Conservation (phyloP, 257 asterid species). For the Fraxinus anomala region DNA sequence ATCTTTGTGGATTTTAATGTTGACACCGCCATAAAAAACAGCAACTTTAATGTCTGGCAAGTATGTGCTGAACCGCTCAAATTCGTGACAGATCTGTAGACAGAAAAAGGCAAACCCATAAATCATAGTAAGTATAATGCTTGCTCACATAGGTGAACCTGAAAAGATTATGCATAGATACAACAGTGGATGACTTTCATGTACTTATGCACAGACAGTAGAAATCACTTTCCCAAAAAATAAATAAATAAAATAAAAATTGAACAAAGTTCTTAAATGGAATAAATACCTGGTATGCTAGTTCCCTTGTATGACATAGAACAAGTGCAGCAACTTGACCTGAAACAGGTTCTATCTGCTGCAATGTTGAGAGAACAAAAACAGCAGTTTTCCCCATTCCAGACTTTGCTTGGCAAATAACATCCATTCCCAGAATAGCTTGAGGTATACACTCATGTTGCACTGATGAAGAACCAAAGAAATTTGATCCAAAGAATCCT, state of each 20-base stretch:
- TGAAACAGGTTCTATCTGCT: conserved; percentile 84
- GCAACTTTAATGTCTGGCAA: conserved; percentile 56
- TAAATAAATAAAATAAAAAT: no score
- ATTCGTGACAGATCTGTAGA: conserved; percentile 58
- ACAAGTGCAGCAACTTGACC: conserved; percentile 94
- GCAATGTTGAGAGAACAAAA: conserved; percentile 84
- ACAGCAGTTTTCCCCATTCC: conserved; percentile 98
- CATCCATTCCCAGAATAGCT: conserved; percentile 96
- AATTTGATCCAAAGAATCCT: conserved; percentile 76
- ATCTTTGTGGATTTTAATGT: conserved; percentile 53
- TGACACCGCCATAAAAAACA: conserved; percentile 61
- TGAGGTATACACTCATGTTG: conserved; percentile 98
- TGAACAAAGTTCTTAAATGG: background rate
- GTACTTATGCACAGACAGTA: background rate
- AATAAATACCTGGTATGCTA: conserved; percentile 76
- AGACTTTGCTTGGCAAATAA: conserved; percentile 95
- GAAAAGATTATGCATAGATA: background rate
- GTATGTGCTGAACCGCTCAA: conserved; percentile 58
- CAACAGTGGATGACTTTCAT: background rate
- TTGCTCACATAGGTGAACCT: background rate
- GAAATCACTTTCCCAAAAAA: background rate
- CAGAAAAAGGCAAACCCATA: background rate
- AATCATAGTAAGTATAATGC: conserved; percentile 5
- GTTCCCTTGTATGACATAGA: conserved; percentile 78
- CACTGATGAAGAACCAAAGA: conserved; percentile 87